These are phyloP conservation scores for Trichosporon asahii DNA, from an alignment of 1,284 basidiomycete genomes.

Conservation along the genomic window DNA sequence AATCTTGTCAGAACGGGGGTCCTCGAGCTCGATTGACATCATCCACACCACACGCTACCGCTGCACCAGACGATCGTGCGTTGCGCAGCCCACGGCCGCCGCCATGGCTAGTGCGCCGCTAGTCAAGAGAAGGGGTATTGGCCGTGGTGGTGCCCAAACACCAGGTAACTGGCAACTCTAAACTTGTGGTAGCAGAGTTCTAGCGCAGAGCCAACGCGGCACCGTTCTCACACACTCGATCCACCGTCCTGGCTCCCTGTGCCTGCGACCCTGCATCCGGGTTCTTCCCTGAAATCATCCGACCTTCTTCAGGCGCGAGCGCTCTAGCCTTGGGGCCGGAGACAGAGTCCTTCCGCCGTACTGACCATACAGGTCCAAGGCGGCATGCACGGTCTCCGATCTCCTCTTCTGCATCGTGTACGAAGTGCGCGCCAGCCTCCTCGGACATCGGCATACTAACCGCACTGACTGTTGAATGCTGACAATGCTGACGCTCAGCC, in stretches of 20 bases:
- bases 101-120: not conserved
- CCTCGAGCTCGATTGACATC: not conserved
- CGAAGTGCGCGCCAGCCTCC: no score
- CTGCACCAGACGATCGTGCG: not conserved
- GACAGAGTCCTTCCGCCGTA: not conserved
- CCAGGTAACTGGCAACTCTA: slow-evolving; percentile 3
- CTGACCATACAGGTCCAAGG: no score
- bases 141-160: not conserved
- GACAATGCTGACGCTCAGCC: not conserved
- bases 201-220: not conserved
- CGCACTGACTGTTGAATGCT: not conserved
- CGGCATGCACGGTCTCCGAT: not conserved
- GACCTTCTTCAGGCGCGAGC: not conserved
- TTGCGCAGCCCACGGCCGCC: not conserved
- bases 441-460: not conserved
- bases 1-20: not conserved
- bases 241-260: not conserved
- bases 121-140: not conserved
- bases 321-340: not conserved
- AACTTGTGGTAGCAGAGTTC: not conserved
- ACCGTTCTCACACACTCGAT: not conserved
- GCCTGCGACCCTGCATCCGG: not conserved
- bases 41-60: not conserved
- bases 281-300: not conserved
- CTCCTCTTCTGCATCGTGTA: not conserved